Conservation (phyloP, 352 stramenopile genomes). For the Globisporangium ultimum region DNA sequence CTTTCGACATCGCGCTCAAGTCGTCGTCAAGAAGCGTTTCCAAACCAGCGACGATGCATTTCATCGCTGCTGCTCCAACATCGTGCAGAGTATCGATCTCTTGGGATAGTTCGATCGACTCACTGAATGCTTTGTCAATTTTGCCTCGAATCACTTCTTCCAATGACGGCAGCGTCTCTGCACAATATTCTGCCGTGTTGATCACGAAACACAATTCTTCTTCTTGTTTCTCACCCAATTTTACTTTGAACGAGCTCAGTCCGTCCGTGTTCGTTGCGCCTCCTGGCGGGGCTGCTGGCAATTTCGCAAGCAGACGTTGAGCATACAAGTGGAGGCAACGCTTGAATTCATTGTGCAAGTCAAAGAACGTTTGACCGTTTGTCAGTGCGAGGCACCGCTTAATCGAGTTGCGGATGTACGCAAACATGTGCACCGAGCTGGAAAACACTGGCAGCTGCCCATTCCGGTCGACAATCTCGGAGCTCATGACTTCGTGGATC, state of each 20-base stretch:
- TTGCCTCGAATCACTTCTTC: constrained; percentile 96
- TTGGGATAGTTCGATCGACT: constrained; percentile 91
- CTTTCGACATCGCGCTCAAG: constrained; percentile 86
- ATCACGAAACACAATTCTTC: constrained; percentile 97
- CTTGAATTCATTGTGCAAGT: constrained; percentile 94
- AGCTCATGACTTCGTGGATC: constrained; percentile 86
- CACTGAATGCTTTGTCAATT: constrained; percentile 92
- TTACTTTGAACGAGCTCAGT: constrained; percentile 29
- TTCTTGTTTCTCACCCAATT: constrained; percentile 89
- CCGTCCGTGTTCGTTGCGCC: constrained; percentile 5
- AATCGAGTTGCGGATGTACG: constrained; percentile 98
- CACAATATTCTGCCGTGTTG: constrained; percentile 98
- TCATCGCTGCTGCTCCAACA: constrained; percentile 92
- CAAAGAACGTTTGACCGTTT: constrained; percentile 97
- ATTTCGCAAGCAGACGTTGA: constrained; percentile 66
- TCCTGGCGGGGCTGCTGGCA: constrained; percentile 33
- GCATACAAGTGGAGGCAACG: constrained; percentile 75
- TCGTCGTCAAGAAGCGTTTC: constrained; percentile 90
- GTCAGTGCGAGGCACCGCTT: constrained; percentile 96
- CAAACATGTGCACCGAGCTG: constrained; percentile 97
- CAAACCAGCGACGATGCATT: constrained; percentile 92
- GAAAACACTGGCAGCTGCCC: constrained; percentile 95
- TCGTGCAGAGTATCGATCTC: constrained; percentile 96
- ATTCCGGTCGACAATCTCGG: constrained; percentile 93
- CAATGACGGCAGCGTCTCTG: constrained; percentile 94